Evolutionary conservation across 2,329 filamentous ascomycete species (phyloP).

Genomic region (Aspergillus aculeatus): DNA sequence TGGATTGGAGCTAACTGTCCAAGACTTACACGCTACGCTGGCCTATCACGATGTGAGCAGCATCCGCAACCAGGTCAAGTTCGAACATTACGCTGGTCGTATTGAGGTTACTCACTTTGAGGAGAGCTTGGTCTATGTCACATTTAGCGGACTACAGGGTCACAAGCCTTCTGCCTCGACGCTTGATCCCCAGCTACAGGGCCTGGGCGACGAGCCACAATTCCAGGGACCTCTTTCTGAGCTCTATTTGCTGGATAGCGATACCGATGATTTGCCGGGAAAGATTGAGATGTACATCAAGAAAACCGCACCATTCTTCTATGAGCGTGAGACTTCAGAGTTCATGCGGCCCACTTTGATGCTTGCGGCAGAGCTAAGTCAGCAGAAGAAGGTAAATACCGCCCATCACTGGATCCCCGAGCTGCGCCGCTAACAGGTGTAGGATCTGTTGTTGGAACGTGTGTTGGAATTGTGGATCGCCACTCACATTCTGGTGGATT

Average conservation of each 20-base stretch:
- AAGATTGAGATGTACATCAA: slow-evolving; percentile 57
- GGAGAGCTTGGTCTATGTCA: slow-evolving; percentile 48
- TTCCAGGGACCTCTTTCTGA: slow-evolving; percentile 39
- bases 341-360: slow-evolving; percentile 53
- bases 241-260: slow-evolving; percentile 51
- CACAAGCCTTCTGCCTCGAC: slow-evolving; percentile 38
- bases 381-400: slow-evolving; percentile 37
- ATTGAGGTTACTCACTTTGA: slow-evolving; percentile 59
- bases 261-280: slow-evolving; percentile 50
- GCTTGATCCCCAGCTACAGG: slow-evolving; percentile 43
- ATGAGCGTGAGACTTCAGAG: slow-evolving; percentile 49
- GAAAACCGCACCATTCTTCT: slow-evolving; percentile 47
- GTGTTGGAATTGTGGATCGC: slow-evolving; percentile 58
- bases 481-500: slow-evolving; percentile 55
- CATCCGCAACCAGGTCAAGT: slow-evolving; percentile 49
- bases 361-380: slow-evolving; percentile 38
- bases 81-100: slow-evolving; percentile 50
- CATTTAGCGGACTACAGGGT: slow-evolving; percentile 45
- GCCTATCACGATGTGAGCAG: slow-evolving; percentile 53
- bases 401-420: background rate
- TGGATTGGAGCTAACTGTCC: slow-evolving; percentile 20
- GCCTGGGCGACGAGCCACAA: slow-evolving; percentile 40
- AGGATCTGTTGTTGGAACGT: slow-evolving; percentile 51
- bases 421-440: slow-evolving; percentile 1
- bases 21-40: slow-evolving; percentile 52